A percentile compares a stretch with the other conserved stretches of the same genome.
Conservation (phyloP, 2,329 filamentous ascomycete genomes). For the Cercospora sesami region DNA sequence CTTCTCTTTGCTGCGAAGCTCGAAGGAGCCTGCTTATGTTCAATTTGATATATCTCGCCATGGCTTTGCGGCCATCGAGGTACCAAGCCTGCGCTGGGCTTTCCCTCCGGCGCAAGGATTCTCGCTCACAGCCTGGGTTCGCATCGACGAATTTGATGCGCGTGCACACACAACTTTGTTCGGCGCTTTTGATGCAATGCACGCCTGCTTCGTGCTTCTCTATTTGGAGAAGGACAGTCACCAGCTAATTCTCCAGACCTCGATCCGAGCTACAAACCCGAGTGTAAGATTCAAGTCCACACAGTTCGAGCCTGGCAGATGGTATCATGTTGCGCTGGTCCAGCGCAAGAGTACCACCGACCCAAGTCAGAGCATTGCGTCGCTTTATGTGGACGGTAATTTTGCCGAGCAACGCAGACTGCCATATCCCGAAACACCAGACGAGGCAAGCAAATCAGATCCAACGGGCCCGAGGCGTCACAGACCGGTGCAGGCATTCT, state of each 20-base stretch:
- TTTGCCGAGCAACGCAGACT: slow-evolving; percentile 91
- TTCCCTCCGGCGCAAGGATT: slow-evolving; percentile 88
- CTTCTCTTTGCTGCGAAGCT: slow-evolving; percentile 69
- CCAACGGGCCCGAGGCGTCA: slow-evolving; percentile 43
- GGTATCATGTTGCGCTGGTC: slow-evolving; percentile 92
- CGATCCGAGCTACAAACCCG: slow-evolving; percentile 78
- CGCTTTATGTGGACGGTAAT: slow-evolving; percentile 87
- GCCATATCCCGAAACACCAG: slow-evolving; percentile 77
- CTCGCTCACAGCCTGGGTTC: slow-evolving; percentile 85
- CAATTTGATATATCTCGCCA: slow-evolving; percentile 89
- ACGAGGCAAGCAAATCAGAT: slow-evolving; percentile 42
- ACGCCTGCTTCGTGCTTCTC: slow-evolving; percentile 89
- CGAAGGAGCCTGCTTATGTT: slow-evolving; percentile 78
- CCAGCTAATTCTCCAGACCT: slow-evolving; percentile 95
- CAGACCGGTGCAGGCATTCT: slow-evolving; percentile 77
- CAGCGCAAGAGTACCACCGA: slow-evolving; percentile 57
- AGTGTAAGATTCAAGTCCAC: slow-evolving; percentile 91
- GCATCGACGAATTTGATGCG: slow-evolving; percentile 81
- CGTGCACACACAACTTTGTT: slow-evolving; percentile 91
- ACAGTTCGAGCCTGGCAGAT: slow-evolving; percentile 70
- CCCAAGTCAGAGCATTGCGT: slow-evolving; percentile 53
- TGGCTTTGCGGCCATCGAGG: slow-evolving; percentile 86
- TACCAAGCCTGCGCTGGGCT: slow-evolving; percentile 76
- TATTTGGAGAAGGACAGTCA: slow-evolving; percentile 92
- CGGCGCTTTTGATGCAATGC: slow-evolving; percentile 85